A percentile compares a stretch with the other conserved stretches of the same genome.
These are phyloP conservation scores for Podaxis pistillaris DNA, from an alignment of 768 basidiomycete genomes.

Conservation along the genomic window DNA sequence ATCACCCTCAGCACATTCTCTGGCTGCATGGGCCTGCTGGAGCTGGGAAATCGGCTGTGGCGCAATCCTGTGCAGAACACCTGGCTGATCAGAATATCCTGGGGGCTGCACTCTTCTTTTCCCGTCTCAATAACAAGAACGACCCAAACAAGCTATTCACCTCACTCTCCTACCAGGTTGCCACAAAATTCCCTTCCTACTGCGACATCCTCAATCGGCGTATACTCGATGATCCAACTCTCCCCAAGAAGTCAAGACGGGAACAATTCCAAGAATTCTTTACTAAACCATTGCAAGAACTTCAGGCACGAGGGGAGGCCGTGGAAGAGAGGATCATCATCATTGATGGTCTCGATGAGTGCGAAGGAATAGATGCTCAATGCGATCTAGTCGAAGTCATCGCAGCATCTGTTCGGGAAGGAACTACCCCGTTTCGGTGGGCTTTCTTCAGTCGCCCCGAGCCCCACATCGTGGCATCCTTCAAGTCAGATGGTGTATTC, in stretches of 20 bases:
- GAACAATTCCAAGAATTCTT: slow-evolving; percentile 7
- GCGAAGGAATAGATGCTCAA: background rate
- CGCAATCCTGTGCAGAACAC: too few relatives aligned
- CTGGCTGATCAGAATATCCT: background rate
- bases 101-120: slow-evolving; percentile 14
- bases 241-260: slow-evolving; percentile 2
- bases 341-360: slow-evolving; percentile 8
- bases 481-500: background rate
- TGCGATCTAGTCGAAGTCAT: background rate
- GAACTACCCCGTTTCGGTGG: background rate
- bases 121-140: slow-evolving; percentile 1
- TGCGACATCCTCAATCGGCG: background rate
- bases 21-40: too few relatives aligned
- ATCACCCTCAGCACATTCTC: too few relatives aligned
- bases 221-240: background rate
- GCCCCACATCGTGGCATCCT: slow-evolving; percentile 8
- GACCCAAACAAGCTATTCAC: slow-evolving; percentile 6
- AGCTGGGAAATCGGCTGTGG: too few relatives aligned
- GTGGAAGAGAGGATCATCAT: background rate
- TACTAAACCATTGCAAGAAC: background rate
- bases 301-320: background rate
- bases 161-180: slow-evolving; percentile 10
- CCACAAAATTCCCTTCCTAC: background rate
- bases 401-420: background rate
- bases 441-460: background rate